Percentiles rank a stretch among this genome's conserved stretches.
Evolutionary conservation across 345 rosid genomes (phyloP).

Genomic region (Clausena lansium): DNA sequence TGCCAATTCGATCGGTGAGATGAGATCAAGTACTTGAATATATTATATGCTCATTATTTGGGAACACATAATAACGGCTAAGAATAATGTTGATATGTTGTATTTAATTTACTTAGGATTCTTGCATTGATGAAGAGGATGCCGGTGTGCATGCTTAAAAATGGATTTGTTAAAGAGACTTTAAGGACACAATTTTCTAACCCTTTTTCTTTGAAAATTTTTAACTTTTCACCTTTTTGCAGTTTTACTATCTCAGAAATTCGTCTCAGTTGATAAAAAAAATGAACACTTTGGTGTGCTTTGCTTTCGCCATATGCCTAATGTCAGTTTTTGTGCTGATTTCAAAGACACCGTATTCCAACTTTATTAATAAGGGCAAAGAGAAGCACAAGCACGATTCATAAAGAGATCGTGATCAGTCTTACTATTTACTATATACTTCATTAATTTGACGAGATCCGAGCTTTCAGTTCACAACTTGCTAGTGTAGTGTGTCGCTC

Average conservation of each 20-base stretch:
- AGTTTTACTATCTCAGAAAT: constrained; percentile 19
- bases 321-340: constrained; percentile 32
- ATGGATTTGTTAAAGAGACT: constrained; percentile 32
- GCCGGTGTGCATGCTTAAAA: constrained; percentile 18
- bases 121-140: constrained; percentile 24
- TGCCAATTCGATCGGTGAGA: not conserved
- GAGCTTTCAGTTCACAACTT: constrained; percentile 28
- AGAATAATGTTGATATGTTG: not conserved
- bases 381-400: constrained; percentile 13
- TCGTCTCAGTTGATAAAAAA: not conserved
- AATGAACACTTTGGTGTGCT: not conserved
- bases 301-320: constrained; percentile 15
- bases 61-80: constrained; percentile 17
- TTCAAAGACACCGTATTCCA: constrained; percentile 18
- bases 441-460: constrained; percentile 39
- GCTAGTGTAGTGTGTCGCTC: constrained; percentile 33
- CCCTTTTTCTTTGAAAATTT: constrained; percentile 34
- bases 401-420: too few species aligned
- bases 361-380: not conserved
- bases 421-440: too few species aligned
- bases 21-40: not conserved
- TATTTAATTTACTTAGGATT: constrained; percentile 36
- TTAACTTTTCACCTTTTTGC: constrained; percentile 27
- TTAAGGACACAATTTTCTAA: constrained; percentile 48
- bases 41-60: not conserved